Base-by-base conservation (phyloP, 2,329 filamentous ascomycete species). In the Ceratocystis albifundus region DNA sequence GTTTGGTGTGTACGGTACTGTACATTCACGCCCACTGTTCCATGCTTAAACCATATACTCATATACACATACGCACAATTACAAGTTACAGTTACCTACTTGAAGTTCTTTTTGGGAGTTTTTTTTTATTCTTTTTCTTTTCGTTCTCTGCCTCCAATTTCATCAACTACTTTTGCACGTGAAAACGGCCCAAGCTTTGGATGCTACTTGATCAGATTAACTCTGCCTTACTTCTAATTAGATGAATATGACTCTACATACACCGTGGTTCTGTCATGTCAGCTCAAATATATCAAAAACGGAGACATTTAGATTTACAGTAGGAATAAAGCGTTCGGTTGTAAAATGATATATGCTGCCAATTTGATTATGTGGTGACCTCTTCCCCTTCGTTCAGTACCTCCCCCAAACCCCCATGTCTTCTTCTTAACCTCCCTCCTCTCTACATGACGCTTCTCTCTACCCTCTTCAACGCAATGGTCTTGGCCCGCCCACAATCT, bases 401-500 rank as follows among this genome's bases (percentile, higher is more conserved):
- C 36, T 15, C 36, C 10, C 36, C 12, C 55, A 36, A 17, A 5
- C 53, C n/a, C n/a, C n/a, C n/a, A n/a, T n/a, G n/a, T 59, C 53
- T 59, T 59, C 28, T 30, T 32, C 41, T 25, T 22, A 30, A 12
- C 12, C 25, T 61, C 36, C 12, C 25, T 61, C 36, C 6, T n/a
- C n/a, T 6, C 6, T 2, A 89, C 89, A 15, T 36, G 46, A 22
- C n/a, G 3, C 50, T 12, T 25, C 59, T 46, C 63, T 45, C 48
- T 2, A 28, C 7, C 12, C 55, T 3, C 55, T 3, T 64, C 48
- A 65, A 55, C 41, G 63, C 59, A 57, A 72, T 82, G 62, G 84
- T 71, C 87, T 77, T 61, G 88, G 87, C 72, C 88, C 79, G 10
- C 89, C 89, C n/a, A 89, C 85, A 74, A 93, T 91, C 77, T 89